Conservation (phyloP, 306 rosid species). For the Acacia crassicarpa region DNA sequence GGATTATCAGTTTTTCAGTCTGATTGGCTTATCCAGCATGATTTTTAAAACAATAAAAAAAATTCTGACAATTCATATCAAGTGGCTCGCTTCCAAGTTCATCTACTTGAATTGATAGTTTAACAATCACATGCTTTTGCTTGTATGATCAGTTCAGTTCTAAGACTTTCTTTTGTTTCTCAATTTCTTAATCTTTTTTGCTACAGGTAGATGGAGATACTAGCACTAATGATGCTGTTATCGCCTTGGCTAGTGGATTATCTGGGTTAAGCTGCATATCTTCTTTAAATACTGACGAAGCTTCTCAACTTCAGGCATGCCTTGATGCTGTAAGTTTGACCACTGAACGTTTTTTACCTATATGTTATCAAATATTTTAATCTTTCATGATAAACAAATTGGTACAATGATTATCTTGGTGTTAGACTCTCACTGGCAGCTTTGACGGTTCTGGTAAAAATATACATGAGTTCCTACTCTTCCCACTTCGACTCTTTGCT, state of each 20-base stretch:
- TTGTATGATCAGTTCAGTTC: constrained; percentile 7
- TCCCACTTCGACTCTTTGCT: constrained; percentile 2
- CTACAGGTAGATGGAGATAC: constrained; percentile 96
- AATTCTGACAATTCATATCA: not conserved
- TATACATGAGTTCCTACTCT: constrained; percentile 16
- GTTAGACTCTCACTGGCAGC: constrained; percentile 6
- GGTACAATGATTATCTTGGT: not conserved
- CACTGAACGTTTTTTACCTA: constrained; percentile 14
- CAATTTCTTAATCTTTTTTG: constrained; percentile 6
- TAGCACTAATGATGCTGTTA: constrained; percentile 92
- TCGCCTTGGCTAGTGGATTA: constrained; percentile 92
- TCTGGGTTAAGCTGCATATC: constrained; percentile 64
- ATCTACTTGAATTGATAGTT: not conserved
- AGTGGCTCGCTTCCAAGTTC: not conserved
- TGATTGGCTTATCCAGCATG: not conserved
- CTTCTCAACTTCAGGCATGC: constrained; percentile 77
- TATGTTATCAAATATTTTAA: constrained; percentile 1
- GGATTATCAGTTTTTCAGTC: not conserved
- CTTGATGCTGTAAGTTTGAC: constrained; percentile 69
- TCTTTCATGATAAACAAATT: constrained; percentile 14
- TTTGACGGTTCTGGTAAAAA: constrained; percentile 20
- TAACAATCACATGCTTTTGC: not conserved
- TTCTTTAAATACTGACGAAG: constrained; percentile 63
- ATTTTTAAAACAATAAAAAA: not conserved
- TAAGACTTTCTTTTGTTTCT: constrained; percentile 21